These are phyloP conservation scores for Staphylotrichum tortipilum DNA, from an alignment of 495 filamentous ascomycete genomes.

Conservation along the genomic window DNA sequence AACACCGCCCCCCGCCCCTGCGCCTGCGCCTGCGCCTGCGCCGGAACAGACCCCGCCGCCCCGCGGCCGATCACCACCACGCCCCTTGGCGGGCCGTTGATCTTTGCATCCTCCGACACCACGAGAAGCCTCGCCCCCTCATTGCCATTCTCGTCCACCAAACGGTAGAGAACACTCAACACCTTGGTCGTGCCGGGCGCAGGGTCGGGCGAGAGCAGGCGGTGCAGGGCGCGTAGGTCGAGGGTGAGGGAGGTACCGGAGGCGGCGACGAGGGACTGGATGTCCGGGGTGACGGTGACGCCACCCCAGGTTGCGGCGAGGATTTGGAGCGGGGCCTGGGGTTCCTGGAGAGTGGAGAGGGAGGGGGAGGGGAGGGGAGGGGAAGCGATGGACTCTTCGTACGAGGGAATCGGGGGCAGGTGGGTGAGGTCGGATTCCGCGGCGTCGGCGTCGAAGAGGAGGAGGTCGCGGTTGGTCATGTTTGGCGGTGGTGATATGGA, in stretches of 20 bases:
- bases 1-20: not conserved
- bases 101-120: constrained; percentile 3
- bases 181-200: constrained; percentile 11
- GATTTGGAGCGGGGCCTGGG: constrained; percentile 11
- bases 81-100: too few relatives aligned
- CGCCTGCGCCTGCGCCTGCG: too few relatives aligned
- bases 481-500: not conserved
- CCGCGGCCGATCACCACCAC: too few relatives aligned
- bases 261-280: constrained; percentile 10
- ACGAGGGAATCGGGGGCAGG: constrained; percentile 3
- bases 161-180: constrained; percentile 17
- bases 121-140: constrained; percentile 1
- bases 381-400: constrained; percentile 1
- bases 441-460: too few relatives aligned
- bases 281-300: constrained; percentile 16
- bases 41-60: too few relatives aligned
- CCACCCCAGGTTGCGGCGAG: constrained; percentile 23
- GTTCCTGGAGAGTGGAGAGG: too few relatives aligned
- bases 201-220: constrained; percentile 16
- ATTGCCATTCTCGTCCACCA: constrained; percentile 9
- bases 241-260: constrained; percentile 9
- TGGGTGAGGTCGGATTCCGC: not conserved
- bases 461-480: not conserved
- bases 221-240: constrained; percentile 17
- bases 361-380: too few relatives aligned